Evolutionary conservation across 345 rosid genomes (phyloP), one percentile per base, ranked within the genome.

Genomic region (Hibiscus syriacus): DNA sequence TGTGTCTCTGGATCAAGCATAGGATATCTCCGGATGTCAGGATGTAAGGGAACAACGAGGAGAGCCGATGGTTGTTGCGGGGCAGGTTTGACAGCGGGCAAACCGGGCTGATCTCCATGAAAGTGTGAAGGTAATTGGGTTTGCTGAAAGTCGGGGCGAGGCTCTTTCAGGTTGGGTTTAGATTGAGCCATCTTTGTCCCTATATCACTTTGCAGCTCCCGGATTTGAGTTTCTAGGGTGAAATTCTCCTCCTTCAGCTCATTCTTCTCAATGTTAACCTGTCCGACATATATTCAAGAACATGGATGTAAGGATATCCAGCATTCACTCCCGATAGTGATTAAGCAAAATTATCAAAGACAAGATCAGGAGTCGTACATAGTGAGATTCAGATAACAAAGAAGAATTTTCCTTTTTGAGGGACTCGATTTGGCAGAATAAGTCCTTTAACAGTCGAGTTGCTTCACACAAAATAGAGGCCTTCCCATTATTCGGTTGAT

Each of bases 181-280:
- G 86, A 88, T 69, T 72, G 77, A 5, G 76, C 80, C 22, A 38
- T 59, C 70, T 80, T 81, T 3, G 83, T 78, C 76, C 71, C 76
- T 9, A 91, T 57, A 80, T 87, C 92, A 3, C 49, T 71, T 66
- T 72, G 82, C 73, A 94, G 72, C 38, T 68, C 76, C 63, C 70
- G 79, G 52, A 94, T 86, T 77, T 87, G 90, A 30, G 73, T 72
- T 83, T 84, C 87, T 3, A 94, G 80, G 29, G 73, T 81, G 45
- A 84, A 80, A 52, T 79, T 94, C 76, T 94, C 99, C 78, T 89
- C 99, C 78, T 73, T 76, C 26, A 94, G 82, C 74, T 94, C 99
- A 48, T 86, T 86, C 67, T 80, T 94, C 86, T 94, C 99, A 5
- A 79, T 38, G 1, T 81, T 80, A 64, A 90, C 92, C 98, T 92